phyloP scores from a whole-genome alignment of 805 yeast species.

The Wickerhamomyces bisporus region DNA sequence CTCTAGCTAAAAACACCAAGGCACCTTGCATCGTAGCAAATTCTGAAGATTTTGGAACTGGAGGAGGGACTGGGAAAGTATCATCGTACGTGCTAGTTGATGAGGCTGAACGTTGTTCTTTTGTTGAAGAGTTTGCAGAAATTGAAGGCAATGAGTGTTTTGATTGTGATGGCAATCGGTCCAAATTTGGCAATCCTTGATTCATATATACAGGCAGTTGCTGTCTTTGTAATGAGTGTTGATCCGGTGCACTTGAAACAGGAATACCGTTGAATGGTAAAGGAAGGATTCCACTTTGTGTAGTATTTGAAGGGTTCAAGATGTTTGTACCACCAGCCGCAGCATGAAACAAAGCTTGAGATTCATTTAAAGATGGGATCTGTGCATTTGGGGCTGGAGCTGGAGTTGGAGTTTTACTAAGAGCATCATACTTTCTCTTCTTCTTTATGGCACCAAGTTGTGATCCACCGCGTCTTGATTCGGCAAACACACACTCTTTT shows the following conservation, averaged over 20 bases:
- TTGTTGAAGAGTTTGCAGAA: neutral
- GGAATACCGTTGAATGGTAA: conserved; percentile 2
- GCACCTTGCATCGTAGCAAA: conserved; percentile 49
- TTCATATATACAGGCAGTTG: neutral
- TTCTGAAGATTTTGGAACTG: conserved; percentile 17
- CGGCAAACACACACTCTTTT: conserved; percentile 71
- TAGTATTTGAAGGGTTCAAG: neutral
- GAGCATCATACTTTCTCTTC: conserved; percentile 9
- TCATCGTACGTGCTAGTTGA: conserved; percentile 9
- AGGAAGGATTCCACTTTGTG: conserved; percentile 1
- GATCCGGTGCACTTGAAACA: conserved; percentile 6
- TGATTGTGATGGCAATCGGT: neutral
- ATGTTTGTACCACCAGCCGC: neutral
- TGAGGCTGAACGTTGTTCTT: neutral
- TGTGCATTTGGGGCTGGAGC: conserved; percentile 1
- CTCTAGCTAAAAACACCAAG: conserved; percentile 65
- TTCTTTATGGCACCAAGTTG: conserved; percentile 17
- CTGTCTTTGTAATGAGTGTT: conserved; percentile 3
- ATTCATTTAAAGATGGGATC: neutral
- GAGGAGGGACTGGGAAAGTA: conserved; percentile 10
- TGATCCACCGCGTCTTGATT: conserved; percentile 48
- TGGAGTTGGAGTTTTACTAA: neutral
- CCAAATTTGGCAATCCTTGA: neutral
- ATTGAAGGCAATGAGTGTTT: neutral
- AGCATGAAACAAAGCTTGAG: conserved; percentile 1